Percentiles rank a stretch among this genome's conserved stretches.
Conservation (phyloP, 148 eudicot species). For the Fallopia convolvulus region DNA sequence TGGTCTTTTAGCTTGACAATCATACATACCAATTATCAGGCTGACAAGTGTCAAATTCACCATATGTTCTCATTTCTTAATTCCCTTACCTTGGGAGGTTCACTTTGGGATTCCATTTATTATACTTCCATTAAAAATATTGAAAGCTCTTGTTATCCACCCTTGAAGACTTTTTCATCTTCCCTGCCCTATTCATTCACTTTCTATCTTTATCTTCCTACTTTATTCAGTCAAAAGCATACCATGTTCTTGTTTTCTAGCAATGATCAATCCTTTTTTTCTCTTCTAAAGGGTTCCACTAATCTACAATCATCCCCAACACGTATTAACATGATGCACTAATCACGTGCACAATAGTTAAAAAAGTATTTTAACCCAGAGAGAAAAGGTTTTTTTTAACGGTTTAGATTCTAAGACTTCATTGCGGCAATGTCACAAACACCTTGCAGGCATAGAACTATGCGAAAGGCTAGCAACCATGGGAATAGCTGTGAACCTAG, state of each 20-base stretch:
- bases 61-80: neutral
- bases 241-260: constrained; percentile 7
- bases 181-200: neutral
- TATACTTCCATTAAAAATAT: neutral
- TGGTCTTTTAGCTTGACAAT: neutral
- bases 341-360: neutral
- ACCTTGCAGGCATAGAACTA: constrained; percentile 60
- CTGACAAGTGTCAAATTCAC: constrained; percentile 2
- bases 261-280: constrained; percentile 9
- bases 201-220: neutral
- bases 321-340: neutral
- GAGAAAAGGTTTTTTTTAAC: neutral
- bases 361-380: neutral
- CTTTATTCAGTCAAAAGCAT: neutral
- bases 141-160: neutral
- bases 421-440: constrained; percentile 1
- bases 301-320: neutral
- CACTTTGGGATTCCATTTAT: neutral
- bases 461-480: constrained; percentile 90
- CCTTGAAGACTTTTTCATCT: neutral
- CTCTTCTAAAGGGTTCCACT: neutral
- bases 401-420: neutral
- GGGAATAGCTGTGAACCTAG: constrained; percentile 96
- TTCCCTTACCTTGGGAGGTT: neutral
- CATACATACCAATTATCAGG: neutral